Evolutionary conservation across 1,284 basidiomycete genomes (phyloP).

Genomic region (Sanghuangporus weigelae): DNA sequence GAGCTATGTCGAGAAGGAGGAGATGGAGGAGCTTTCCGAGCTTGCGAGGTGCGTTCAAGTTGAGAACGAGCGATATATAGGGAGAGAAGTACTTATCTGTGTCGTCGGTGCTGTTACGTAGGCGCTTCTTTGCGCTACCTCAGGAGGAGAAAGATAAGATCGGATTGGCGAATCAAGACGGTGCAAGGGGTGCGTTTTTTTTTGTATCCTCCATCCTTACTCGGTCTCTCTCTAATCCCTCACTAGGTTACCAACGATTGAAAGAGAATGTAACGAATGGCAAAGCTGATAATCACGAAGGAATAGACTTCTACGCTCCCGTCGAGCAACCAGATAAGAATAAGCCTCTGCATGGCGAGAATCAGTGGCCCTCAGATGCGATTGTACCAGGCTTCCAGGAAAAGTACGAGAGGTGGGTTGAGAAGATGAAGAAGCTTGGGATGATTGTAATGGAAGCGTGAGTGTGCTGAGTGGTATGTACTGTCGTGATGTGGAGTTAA

Average conservation of each 20-base stretch:
- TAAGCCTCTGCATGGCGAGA: constrained; percentile 71
- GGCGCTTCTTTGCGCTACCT: constrained; percentile 64
- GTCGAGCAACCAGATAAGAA: constrained; percentile 63
- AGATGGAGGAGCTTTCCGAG: constrained; percentile 60
- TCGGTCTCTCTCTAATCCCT: background rate
- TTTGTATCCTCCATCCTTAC: background rate
- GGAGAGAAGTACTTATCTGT: background rate
- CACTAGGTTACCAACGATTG: constrained; percentile 60
- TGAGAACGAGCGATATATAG: background rate
- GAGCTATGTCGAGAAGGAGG: constrained; percentile 37
- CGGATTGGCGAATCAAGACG: constrained; percentile 58
- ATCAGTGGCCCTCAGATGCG: constrained; percentile 64
- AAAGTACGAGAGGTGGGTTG: constrained; percentile 67
- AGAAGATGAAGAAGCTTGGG: constrained; percentile 78
- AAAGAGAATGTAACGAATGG: constrained; percentile 83
- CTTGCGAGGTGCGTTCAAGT: constrained; percentile 39
- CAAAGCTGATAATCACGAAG: constrained; percentile 82
- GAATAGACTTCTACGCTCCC: constrained; percentile 75
- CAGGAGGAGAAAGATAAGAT: constrained; percentile 72
- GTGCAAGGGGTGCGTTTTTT: constrained; percentile 58
- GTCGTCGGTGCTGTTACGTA: background rate
- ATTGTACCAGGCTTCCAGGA: constrained; percentile 48
- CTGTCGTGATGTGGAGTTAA: constrained; percentile 1
- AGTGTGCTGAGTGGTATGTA: constrained; percentile 46
- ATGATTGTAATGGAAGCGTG: constrained; percentile 78